Evolutionary conservation across 1,139 yeast species (phyloP), one percentile per base, ranked within the genome.

Genomic region (Komagataea norvegica): DNA sequence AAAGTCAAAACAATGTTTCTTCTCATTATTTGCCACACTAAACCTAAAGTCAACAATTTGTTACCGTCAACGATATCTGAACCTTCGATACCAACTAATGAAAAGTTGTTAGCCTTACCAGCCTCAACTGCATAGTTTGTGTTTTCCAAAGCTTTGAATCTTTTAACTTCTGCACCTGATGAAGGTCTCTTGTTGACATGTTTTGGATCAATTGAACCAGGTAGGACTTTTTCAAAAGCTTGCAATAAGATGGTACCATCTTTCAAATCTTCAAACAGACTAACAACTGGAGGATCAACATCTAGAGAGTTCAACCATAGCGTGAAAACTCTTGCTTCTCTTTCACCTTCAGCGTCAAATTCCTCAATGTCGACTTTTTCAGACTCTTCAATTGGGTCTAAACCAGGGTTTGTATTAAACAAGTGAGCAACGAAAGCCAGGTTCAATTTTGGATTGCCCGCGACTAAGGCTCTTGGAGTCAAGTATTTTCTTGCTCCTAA

Each of bases 11-110:
- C 81, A 52, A 91, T 91, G 63, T 91, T 91, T 61, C 95, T 80
- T 62, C 98, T 81, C 99, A 91, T 91, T 56, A 91, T 74, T 68
- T 91, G 99, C 99, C 99, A 91, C 27, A 91, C 97, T 44, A 91
- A 74, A n/a, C 94, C 98, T 52, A 93, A 72, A 0, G 95, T 87
- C 51, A 93, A 73, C 38, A 93, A 72, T 58, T 84, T 86, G 57
- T 83, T 83, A 49, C 97, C 97, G 61, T 91, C 98, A 33, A 87
- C 85, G 50, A 91, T 91, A 64, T 91, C 98, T 6, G 96, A 87
- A 36, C 99, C 99, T 62, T 91, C 98, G 49, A 91, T 93, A 50
- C 98, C 98, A 34, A 91, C 99, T 41, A 91, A 72, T 1, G 97
- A 88, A 62, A 93, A 91, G 38, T 81, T 78, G 60, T 86, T 85